Evolutionary conservation across 371 early-diverging fungal genomes (phyloP).

Genomic region (Smittium mucronatum): DNA sequence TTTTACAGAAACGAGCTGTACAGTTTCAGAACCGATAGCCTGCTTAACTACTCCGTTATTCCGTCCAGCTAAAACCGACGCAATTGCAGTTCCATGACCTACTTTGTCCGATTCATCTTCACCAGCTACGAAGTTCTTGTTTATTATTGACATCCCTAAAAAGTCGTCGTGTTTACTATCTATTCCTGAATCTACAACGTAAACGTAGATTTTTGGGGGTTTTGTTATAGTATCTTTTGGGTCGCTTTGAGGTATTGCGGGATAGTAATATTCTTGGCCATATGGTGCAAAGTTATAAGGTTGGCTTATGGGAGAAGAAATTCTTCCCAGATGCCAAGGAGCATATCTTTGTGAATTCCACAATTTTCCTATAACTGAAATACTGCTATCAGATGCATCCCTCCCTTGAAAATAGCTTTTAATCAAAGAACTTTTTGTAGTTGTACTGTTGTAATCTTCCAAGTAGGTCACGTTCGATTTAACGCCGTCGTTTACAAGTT

Average conservation of each 20-base stretch:
- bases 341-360: background rate
- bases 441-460: no score
- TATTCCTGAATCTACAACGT: slow-evolving; percentile 7
- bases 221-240: background rate
- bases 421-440: no score
- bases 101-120: background rate
- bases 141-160: background rate
- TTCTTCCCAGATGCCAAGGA: slow-evolving; percentile 8
- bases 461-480: no score
- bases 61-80: slow-evolving; percentile 45
- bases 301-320: background rate
- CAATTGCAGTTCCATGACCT: slow-evolving; percentile 48
- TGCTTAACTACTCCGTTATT: slow-evolving; percentile 49
- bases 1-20: slow-evolving; percentile 41
- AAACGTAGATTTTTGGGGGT: slow-evolving; percentile 1
- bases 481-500: no score
- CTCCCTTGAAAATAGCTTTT: no score
- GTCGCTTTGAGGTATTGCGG: background rate
- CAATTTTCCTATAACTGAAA: background rate
- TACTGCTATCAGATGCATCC: no score
- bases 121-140: background rate
- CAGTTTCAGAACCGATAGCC: no score
- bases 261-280: slow-evolving; percentile 8
- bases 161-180: background rate
- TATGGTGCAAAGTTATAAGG: slow-evolving; percentile 1